These are phyloP conservation scores for Staphylotrichum longicolle DNA, from an alignment of 495 filamentous ascomycete species.

Conservation along the genomic window DNA sequence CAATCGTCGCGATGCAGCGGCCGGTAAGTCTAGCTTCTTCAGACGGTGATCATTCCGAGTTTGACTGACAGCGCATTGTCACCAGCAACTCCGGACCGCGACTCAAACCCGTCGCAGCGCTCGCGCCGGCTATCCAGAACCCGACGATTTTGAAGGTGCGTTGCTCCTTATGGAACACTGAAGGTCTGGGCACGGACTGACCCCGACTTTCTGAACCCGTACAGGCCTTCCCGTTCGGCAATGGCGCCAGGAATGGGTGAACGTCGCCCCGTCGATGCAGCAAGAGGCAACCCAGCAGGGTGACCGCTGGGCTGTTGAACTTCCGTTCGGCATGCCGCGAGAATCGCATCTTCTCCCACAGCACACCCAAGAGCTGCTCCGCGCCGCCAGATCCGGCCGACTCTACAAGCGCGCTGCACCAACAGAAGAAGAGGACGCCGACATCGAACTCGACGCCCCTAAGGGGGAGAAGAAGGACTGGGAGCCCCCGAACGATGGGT, in stretches of 20 bases:
- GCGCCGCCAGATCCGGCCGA: slow-evolving; percentile 72
- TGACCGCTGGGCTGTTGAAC: slow-evolving; percentile 56
- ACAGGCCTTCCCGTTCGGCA: slow-evolving; percentile 79
- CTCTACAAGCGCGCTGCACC: slow-evolving; percentile 60
- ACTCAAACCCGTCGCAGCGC: slow-evolving; percentile 69
- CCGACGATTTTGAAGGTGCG: slow-evolving; percentile 87
- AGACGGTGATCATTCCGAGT: not conserved
- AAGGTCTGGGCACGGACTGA: slow-evolving; percentile 2
- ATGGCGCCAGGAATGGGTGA: slow-evolving; percentile 75
- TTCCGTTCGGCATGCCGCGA: slow-evolving; percentile 73
- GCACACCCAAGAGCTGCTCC: slow-evolving; percentile 79
- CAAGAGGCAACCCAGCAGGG: slow-evolving; percentile 51
- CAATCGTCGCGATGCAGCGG: slow-evolving; percentile 29
- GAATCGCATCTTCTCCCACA: slow-evolving; percentile 78
- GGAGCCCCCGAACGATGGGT: slow-evolving; percentile 55
- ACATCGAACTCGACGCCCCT: slow-evolving; percentile 45
- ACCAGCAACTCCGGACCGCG: slow-evolving; percentile 52
- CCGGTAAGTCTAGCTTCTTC: slow-evolving; percentile 25
- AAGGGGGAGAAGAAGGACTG: slow-evolving; percentile 49
- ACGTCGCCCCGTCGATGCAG: slow-evolving; percentile 62
- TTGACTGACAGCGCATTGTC: slow-evolving; percentile 2
- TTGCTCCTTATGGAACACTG: not conserved
- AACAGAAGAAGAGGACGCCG: slow-evolving; percentile 52
- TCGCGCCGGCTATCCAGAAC: slow-evolving; percentile 71
- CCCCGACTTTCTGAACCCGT: not conserved